phyloP scores from a whole-genome alignment of 305 asterid species.

The Lippia alba region DNA sequence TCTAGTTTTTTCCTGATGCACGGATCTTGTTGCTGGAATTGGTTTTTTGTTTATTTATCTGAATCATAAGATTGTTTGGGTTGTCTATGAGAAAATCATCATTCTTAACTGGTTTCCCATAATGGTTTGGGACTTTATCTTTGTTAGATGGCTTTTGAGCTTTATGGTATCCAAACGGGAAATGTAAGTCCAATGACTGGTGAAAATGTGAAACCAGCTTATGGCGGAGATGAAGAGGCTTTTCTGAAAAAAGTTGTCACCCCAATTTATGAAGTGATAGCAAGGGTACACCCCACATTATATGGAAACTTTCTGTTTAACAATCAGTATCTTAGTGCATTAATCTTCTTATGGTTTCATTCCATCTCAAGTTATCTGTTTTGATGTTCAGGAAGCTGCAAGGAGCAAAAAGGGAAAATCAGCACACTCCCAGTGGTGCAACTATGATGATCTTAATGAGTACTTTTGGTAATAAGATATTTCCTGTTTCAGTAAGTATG shows the following conservation, averaged over 20 bases:
- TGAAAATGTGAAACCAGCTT: conserved; percentile 97
- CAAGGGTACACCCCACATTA: conserved; percentile 53
- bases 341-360: conserved; percentile 16
- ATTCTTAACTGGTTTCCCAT: conserved; percentile 14
- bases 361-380: conserved; percentile 36
- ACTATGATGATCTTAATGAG: conserved; percentile 96
- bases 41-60: conserved; percentile 72
- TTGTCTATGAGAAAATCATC: conserved; percentile 26
- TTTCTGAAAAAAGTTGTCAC: conserved; percentile 86
- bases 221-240: conserved; percentile 99
- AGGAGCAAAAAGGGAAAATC: conserved; percentile 84
- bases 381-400: conserved; percentile 78
- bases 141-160: conserved; percentile 95
- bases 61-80: conserved; percentile 9
- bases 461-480: conserved; percentile 80
- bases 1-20: conserved; percentile 73
- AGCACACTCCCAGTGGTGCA: conserved; percentile 98
- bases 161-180: conserved; percentile 97
- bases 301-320: conserved; percentile 5
- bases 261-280: conserved; percentile 96
- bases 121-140: conserved; percentile 12
- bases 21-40: conserved; percentile 86
- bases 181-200: conserved; percentile 98
- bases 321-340: conserved; percentile 3
- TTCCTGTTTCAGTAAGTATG: conserved; percentile 16